Conservation (phyloP, 345 rosid genomes). For the Syzygium grande region DNA sequence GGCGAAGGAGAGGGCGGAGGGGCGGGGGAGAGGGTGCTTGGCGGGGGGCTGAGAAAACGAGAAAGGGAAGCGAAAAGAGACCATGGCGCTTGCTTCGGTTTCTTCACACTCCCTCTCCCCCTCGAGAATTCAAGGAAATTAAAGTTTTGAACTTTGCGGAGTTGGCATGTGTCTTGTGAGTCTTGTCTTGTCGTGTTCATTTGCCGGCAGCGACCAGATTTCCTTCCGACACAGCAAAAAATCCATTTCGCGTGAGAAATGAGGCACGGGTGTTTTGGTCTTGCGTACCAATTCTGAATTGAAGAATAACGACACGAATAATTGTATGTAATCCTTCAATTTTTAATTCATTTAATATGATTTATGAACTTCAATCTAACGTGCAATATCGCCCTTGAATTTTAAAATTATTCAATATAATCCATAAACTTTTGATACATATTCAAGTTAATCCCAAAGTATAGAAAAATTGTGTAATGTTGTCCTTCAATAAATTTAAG, state of each 20-base stretch:
- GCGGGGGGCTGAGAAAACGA: conserved; percentile 66
- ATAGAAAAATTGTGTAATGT: too few relatives aligned
- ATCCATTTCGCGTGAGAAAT: background rate
- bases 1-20: conserved; percentile 23
- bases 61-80: conserved; percentile 75
- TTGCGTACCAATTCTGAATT: too few relatives aligned
- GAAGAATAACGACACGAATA: too few relatives aligned
- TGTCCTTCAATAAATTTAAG: too few relatives aligned
- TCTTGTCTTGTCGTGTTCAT: background rate
- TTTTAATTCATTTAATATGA: too few relatives aligned
- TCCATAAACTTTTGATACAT: too few relatives aligned
- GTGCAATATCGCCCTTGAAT: too few relatives aligned
- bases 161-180: background rate
- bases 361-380: rapidly evolving
- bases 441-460: rapidly evolving
- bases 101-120: background rate
- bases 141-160: background rate
- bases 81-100: conserved; percentile 20
- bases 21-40: conserved; percentile 10
- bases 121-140: background rate
- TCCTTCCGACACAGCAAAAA: background rate
- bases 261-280: background rate
- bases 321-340: rapidly evolving
- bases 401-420: too few relatives aligned
- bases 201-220: background rate